Evolutionary conservation across 2,329 filamentous ascomycete species (phyloP), one percentile per base, ranked within the genome.

Genomic region (Mycosphaerelloides madeirae): DNA sequence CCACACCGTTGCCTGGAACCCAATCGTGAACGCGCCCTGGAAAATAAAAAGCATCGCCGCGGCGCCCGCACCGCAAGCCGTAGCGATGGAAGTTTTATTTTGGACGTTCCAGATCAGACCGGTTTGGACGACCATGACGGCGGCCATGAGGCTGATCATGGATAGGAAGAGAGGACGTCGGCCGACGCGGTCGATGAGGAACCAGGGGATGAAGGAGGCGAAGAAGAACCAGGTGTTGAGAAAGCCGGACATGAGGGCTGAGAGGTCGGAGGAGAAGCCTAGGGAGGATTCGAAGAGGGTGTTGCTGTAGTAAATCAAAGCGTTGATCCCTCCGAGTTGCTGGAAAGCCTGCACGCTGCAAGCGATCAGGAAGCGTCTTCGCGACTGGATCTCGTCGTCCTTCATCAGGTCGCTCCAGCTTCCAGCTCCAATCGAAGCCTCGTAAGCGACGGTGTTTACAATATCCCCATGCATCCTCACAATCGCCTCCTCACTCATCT

Each of bases 61-160:
- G 2, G 71, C 71, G 11, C 48, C 57, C 14, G 50, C 44, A 28
- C 60, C 54, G 31, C 44, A 54, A 15, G 53, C 50, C 3, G 40
- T 44, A 14, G 57, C 55, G 19, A 60, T 61, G 2, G 53, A 38
- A 11, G 58, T 60, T 3, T 55, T 41, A 40, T 59, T 41, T 32
- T 62, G 50, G 3, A 60, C 58, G 31, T 58, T 59, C 43, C 67
- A 72, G 46, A 65, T 60, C 19, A 65, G 55, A 9, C 66, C 62
- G 6, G 72, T 71, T 9, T 76, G 64, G 13, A 87, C 74, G 1
- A 81, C 76, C 84, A 88, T 87, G 41, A 80, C 81, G 1, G 74
- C 62, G 22, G 80, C 79, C 68, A 81, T 80, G 0, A 63, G 44
- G 9, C 50, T 49, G 33, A 63, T 58, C 55, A 63, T 62, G 35